phyloP scores from a whole-genome alignment of 495 filamentous ascomycete species.

The Ramalina peruviana region DNA sequence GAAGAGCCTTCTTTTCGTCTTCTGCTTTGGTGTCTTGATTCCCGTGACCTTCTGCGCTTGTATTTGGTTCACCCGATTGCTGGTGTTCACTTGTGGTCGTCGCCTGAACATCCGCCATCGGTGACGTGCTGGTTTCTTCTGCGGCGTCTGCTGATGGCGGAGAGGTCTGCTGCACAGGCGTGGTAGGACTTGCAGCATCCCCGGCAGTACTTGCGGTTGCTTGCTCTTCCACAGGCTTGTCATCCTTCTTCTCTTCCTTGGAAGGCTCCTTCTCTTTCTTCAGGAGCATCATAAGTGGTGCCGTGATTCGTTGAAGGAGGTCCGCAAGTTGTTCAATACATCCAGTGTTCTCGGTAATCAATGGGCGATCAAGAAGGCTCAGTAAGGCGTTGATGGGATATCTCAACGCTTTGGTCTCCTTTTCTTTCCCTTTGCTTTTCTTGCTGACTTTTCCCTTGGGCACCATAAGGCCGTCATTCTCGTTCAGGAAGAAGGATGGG shows the following conservation, averaged over 20 bases:
- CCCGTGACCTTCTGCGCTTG: slow-evolving; percentile 16
- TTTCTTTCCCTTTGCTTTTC: slow-evolving; percentile 80
- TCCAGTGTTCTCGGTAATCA: slow-evolving; percentile 86
- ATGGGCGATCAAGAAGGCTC: slow-evolving; percentile 70
- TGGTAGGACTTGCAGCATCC: slow-evolving; percentile 13
- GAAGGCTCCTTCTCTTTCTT: slow-evolving; percentile 66
- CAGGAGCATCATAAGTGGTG: slow-evolving; percentile 68
- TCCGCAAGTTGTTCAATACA: slow-evolving; percentile 91
- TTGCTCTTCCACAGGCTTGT: slow-evolving; percentile 14
- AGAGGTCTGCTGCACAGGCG: slow-evolving; percentile 5
- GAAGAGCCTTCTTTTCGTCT: slow-evolving; percentile 46
- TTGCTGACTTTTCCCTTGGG: slow-evolving; percentile 64
- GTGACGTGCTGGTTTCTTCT: slow-evolving; percentile 1
- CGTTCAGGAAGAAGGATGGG: slow-evolving; percentile 84
- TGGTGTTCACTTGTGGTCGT: neutral
- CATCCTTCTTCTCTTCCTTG: slow-evolving; percentile 18
- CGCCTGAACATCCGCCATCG: slow-evolving; percentile 8
- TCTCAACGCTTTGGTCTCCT: slow-evolving; percentile 66
- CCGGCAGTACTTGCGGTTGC: slow-evolving; percentile 15
- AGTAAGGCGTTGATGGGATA: slow-evolving; percentile 87
- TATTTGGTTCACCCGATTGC: neutral
- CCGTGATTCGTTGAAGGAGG: slow-evolving; percentile 75
- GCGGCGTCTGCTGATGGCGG: slow-evolving; percentile 14
- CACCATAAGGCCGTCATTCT: slow-evolving; percentile 65
- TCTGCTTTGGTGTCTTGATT: slow-evolving; percentile 16